Conservation (phyloP, 2,329 filamentous ascomycete species). For the Aspergillus carbonarius region DNA sequence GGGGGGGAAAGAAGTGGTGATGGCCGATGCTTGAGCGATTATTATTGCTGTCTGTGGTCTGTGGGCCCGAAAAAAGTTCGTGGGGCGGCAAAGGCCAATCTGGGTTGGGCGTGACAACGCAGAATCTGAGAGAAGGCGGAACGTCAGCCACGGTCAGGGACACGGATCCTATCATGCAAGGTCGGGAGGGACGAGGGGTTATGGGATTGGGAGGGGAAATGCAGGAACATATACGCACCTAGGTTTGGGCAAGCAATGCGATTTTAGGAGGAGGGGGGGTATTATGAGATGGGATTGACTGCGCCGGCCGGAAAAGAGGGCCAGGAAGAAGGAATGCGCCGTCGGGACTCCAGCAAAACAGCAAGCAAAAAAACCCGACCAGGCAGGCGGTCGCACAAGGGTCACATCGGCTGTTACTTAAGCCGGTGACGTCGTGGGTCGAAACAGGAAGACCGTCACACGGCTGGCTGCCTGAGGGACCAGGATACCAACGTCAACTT, state of each 20-base stretch:
- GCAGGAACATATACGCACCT: constrained; percentile 2
- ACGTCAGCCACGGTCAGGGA: neutral
- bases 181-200: neutral
- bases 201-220: neutral
- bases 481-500: no score
- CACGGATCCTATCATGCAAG: neutral
- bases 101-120: constrained; percentile 2
- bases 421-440: constrained; percentile 3
- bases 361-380: neutral
- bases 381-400: neutral
- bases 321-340: neutral
- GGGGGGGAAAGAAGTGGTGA: constrained; percentile 10
- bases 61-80: constrained; percentile 16
- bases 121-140: constrained; percentile 4
- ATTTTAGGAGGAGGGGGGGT: neutral
- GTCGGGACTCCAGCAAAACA: neutral
- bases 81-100: constrained; percentile 8
- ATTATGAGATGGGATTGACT: neutral
- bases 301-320: neutral
- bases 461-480: neutral
- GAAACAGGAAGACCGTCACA: neutral
- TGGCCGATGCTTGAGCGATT: constrained; percentile 8
- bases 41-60: constrained; percentile 11
- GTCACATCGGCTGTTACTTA: neutral
- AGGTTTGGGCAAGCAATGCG: neutral